These are phyloP conservation scores for Brettanomyces custersianus DNA, from an alignment of 805 yeast genomes.

Conservation along the genomic window DNA sequence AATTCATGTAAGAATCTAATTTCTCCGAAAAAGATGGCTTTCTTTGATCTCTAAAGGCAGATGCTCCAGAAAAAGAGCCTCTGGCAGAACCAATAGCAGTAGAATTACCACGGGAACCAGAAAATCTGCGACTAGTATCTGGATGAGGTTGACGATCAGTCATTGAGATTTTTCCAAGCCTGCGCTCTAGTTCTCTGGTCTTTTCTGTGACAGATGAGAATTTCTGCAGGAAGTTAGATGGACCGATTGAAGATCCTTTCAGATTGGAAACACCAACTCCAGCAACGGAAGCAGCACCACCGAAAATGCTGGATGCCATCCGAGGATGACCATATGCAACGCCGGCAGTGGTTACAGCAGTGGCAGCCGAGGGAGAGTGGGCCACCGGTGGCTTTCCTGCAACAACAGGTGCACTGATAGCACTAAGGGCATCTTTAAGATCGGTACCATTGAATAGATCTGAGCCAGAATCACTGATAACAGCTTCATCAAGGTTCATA, in stretches of 20 bases:
- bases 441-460: conserved; percentile 17
- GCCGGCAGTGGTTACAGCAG: not conserved
- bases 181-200: conserved; percentile 54
- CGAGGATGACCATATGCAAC: conserved; percentile 22
- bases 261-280: conserved; percentile 29
- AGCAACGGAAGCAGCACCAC: conserved; percentile 55
- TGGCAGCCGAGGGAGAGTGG: conserved; percentile 5
- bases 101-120: conserved; percentile 12
- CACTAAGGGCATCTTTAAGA: conserved; percentile 22
- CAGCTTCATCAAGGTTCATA: conserved; percentile 17
- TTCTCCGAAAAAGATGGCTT: conserved; percentile 51
- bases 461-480: conserved; percentile 24
- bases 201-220: conserved; percentile 61
- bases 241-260: conserved; percentile 7
- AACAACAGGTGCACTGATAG: conserved; percentile 24
- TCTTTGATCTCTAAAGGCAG: conserved; percentile 24
- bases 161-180: conserved; percentile 31
- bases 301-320: conserved; percentile 26
- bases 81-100: not conserved
- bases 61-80: conserved; percentile 23
- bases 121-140: conserved; percentile 8
- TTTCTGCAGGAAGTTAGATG: conserved; percentile 47
- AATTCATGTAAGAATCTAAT: conserved; percentile 43
- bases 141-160: conserved; percentile 8
- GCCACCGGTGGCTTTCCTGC: not conserved